These are phyloP conservation scores for Comarum palustre DNA, from an alignment of 306 rosid genomes.

Conservation along the genomic window DNA sequence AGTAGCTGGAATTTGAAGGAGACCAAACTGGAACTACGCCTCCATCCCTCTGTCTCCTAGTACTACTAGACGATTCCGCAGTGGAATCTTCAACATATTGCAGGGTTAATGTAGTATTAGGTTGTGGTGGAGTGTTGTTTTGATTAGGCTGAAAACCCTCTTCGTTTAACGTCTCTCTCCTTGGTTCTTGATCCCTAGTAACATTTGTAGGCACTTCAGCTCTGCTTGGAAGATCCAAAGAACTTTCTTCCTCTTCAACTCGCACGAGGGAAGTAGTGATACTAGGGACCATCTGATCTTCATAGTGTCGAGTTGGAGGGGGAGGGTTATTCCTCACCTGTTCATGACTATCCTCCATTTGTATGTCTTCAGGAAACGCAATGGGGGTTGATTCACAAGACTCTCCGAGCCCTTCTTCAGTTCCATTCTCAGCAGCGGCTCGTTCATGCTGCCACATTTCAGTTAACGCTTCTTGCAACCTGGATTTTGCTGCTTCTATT, in stretches of 20 bases:
- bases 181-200: slow-evolving; percentile 41
- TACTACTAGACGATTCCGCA: slow-evolving; percentile 67
- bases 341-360: slow-evolving; percentile 67
- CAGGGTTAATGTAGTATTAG: slow-evolving; percentile 29
- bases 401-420: slow-evolving; percentile 92
- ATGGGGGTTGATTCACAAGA: slow-evolving; percentile 58
- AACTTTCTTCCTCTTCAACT: slow-evolving; percentile 68
- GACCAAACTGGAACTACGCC: slow-evolving; percentile 87
- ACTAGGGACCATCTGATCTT: slow-evolving; percentile 93
- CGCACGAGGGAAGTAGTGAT: slow-evolving; percentile 60
- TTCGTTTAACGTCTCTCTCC: slow-evolving; percentile 40
- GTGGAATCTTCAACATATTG: slow-evolving; percentile 57
- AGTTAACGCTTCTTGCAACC: slow-evolving; percentile 65
- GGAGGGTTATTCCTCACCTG: slow-evolving; percentile 45
- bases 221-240: slow-evolving; percentile 53
- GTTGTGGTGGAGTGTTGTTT: slow-evolving; percentile 28
- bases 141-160: slow-evolving; percentile 33
- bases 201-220: slow-evolving; percentile 77
- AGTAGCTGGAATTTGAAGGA: slow-evolving; percentile 58
- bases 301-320: slow-evolving; percentile 47
- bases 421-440: slow-evolving; percentile 73
- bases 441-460: slow-evolving; percentile 82
- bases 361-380: slow-evolving; percentile 68
- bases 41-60: slow-evolving; percentile 83
- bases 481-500: slow-evolving; percentile 64